A percentile compares a stretch with the other conserved stretches of the same genome.
Evolutionary conservation across 2,329 filamentous ascomycete species (phyloP).

Genomic region (Aquanectria penicillioides): DNA sequence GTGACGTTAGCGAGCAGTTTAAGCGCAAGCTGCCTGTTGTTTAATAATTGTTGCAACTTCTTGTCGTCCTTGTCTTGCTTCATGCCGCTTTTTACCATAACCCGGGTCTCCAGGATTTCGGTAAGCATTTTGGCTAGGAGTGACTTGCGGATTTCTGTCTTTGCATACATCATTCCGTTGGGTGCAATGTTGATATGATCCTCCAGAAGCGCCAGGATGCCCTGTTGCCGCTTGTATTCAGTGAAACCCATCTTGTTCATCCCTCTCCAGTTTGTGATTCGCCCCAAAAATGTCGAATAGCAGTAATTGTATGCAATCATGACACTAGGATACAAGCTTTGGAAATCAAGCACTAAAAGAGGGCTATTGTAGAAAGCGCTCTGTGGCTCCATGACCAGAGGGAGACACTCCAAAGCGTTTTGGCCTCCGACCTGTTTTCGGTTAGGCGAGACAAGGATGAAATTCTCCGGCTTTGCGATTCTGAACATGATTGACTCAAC

Average conservation of each 20-base stretch:
- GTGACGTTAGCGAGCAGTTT: slow-evolving; percentile 99
- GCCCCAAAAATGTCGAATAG: slow-evolving; percentile 94
- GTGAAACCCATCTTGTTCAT: slow-evolving; percentile 94
- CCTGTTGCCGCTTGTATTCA: slow-evolving; percentile 81
- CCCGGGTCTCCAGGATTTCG: slow-evolving; percentile 92
- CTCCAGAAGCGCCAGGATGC: slow-evolving; percentile 80
- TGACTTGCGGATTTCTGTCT: slow-evolving; percentile 85
- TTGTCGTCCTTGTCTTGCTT: slow-evolving; percentile 91
- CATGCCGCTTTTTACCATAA: slow-evolving; percentile 99
- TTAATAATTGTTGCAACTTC: slow-evolving; percentile 83
- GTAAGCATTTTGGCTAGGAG: slow-evolving; percentile 95
- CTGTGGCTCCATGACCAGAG: slow-evolving; percentile 96
- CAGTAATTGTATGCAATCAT: slow-evolving; percentile 99
- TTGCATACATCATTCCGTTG: slow-evolving; percentile 96
- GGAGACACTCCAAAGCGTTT: slow-evolving; percentile 93
- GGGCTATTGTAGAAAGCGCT: slow-evolving; percentile 94
- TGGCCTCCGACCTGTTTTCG: slow-evolving; percentile 92
- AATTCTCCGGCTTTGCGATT: slow-evolving; percentile 97
- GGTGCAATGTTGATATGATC: slow-evolving; percentile 92
- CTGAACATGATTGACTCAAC: slow-evolving; percentile 99
- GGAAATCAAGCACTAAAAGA: slow-evolving; percentile 91
- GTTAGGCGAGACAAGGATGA: slow-evolving; percentile 88
- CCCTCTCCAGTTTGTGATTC: slow-evolving; percentile 88
- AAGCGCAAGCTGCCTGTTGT: slow-evolving; percentile 92
- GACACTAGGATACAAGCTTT: slow-evolving; percentile 94